A percentile compares a stretch with the other conserved stretches of the same genome.
These are phyloP conservation scores for Sphagnurus paluster DNA, from an alignment of 1,284 basidiomycete genomes.

Conservation along the genomic window DNA sequence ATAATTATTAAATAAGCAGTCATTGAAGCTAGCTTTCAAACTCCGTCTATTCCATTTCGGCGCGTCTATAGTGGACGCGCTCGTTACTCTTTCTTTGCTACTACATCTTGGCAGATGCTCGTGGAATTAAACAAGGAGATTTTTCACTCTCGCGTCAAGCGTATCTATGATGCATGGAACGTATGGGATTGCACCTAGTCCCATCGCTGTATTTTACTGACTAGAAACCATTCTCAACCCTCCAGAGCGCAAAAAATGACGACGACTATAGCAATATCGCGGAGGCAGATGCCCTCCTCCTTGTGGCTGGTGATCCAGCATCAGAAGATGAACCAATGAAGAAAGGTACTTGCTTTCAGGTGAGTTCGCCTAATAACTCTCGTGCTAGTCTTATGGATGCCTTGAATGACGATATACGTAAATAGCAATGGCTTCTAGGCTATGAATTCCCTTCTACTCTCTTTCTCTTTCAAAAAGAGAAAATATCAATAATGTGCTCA, in stretches of 20 bases:
- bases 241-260: slow-evolving; percentile 59
- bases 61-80: slow-evolving; percentile 30
- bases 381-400: background rate
- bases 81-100: slow-evolving; percentile 14
- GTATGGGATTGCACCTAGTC: slow-evolving; percentile 44
- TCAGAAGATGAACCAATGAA: slow-evolving; percentile 82
- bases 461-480: slow-evolving; percentile 78
- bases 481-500: slow-evolving; percentile 82
- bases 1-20: too few relatives aligned
- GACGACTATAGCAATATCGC: slow-evolving; percentile 71
- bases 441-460: slow-evolving; percentile 97
- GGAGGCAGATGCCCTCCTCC: slow-evolving; percentile 69
- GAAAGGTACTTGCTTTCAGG: slow-evolving; percentile 91
- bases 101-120: slow-evolving; percentile 31
- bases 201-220: slow-evolving; percentile 4
- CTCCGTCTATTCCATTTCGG: slow-evolving; percentile 26
- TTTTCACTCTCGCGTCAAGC: slow-evolving; percentile 68
- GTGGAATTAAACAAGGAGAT: slow-evolving; percentile 58
- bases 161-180: slow-evolving; percentile 73
- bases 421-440: slow-evolving; percentile 87
- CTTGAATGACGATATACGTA: slow-evolving; percentile 3
- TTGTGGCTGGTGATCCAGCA: slow-evolving; percentile 82
- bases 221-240: slow-evolving; percentile 21
- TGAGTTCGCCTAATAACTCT: slow-evolving; percentile 36
- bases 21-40: too few relatives aligned